phyloP scores from a whole-genome alignment of 371 early-diverging fungal species.

The Mucor lusitanicus region DNA sequence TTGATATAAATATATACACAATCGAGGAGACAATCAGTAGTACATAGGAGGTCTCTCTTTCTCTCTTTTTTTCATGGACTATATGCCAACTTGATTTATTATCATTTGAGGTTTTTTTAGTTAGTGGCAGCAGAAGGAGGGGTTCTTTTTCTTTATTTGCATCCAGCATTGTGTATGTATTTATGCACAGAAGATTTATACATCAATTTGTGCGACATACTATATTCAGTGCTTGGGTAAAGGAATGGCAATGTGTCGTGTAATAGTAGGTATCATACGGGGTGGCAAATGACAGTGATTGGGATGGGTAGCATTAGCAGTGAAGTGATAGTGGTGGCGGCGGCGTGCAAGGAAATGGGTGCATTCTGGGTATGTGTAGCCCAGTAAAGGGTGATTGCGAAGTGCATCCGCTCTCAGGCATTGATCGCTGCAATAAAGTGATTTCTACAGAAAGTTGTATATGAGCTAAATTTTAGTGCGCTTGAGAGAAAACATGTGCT shows the following conservation, averaged over 20 bases:
- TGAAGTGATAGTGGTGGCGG: not conserved
- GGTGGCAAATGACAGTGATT: not conserved
- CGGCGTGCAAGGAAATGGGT: constrained; percentile 27
- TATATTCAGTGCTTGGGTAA: not conserved
- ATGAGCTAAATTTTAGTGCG: not conserved
- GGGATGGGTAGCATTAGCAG: not conserved
- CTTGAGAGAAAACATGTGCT: not conserved
- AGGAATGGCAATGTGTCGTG: not conserved
- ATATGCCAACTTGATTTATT: not conserved
- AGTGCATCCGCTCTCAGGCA: constrained; percentile 38
- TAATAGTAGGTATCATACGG: not conserved
- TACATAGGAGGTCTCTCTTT: not conserved
- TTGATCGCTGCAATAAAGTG: constrained; percentile 43
- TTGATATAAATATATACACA: not conserved
- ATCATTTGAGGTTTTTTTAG: not conserved
- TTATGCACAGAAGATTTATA: not conserved
- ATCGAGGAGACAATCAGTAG: not conserved
- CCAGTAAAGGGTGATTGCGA: constrained; percentile 35
- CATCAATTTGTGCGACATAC: not conserved
- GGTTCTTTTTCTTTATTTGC: not conserved
- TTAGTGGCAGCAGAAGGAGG: not conserved
- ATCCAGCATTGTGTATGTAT: not conserved
- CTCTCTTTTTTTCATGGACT: not conserved
- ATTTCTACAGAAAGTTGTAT: constrained; percentile 21
- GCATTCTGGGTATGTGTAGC: constrained; percentile 37